Evolutionary conservation across 1,284 basidiomycete species (phyloP).

Genomic region (Puccinia coronata): DNA sequence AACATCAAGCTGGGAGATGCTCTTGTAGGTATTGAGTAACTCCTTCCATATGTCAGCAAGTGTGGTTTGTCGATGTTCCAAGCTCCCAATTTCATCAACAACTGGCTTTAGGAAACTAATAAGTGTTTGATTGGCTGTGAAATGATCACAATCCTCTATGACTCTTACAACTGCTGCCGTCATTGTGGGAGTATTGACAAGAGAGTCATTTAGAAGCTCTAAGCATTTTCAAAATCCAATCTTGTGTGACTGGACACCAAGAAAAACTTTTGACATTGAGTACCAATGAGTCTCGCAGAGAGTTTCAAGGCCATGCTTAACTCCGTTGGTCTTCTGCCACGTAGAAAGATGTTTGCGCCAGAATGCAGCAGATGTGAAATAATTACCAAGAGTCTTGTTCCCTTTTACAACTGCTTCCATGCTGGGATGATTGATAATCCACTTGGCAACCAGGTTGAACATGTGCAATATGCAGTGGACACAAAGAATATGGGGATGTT

Average conservation of each 20-base stretch:
- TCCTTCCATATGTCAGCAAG: not conserved
- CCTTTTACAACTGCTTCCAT: not conserved
- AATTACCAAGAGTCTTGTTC: not conserved
- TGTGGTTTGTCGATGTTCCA: not conserved
- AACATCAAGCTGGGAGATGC: not conserved
- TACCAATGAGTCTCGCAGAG: conserved; percentile 1
- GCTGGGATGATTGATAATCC: not conserved
- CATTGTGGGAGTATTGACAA: not conserved
- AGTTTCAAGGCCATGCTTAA: not conserved
- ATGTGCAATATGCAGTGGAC: conserved; percentile 50
- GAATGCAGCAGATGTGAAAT: not conserved
- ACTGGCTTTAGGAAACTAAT: not conserved
- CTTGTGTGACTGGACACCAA: not conserved
- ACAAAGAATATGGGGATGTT: conserved; percentile 50
- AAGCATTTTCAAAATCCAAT: conserved; percentile 14
- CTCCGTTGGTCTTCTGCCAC: not conserved
- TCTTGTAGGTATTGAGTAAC: not conserved
- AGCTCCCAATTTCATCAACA: not conserved
- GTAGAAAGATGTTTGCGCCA: not conserved
- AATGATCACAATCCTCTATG: not conserved
- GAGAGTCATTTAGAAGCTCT: not conserved
- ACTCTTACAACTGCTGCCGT: not conserved
- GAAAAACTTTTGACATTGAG: not conserved
- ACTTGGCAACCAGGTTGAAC: not conserved
- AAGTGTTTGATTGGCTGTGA: not conserved